Evolutionary conservation across 2,329 filamentous ascomycete genomes (phyloP).

Genomic region (Ceratocystis papillata): DNA sequence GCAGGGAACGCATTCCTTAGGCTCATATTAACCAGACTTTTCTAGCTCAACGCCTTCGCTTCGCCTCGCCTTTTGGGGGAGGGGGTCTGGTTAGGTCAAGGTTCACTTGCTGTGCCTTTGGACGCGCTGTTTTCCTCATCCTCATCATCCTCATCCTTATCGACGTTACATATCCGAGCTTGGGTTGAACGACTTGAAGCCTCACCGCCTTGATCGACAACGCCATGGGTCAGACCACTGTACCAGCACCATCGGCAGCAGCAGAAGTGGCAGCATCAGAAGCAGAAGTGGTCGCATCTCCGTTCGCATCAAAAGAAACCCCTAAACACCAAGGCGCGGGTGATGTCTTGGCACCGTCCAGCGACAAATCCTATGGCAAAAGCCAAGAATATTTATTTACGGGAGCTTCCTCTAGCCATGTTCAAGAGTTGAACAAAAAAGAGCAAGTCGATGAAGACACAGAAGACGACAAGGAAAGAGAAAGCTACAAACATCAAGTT

Average conservation of each 20-base stretch:
- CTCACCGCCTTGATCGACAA: conserved; percentile 12
- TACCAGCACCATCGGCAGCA: background rate
- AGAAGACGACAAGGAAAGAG: background rate
- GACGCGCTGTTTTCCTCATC: background rate
- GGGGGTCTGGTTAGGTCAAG: too few relatives aligned
- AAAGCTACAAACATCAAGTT: background rate
- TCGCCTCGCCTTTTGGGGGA: conserved; percentile 1
- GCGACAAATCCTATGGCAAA: background rate
- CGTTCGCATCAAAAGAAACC: background rate
- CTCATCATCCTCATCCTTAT: background rate
- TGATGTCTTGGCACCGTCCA: background rate
- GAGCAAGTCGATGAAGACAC: background rate
- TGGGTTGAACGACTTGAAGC: background rate
- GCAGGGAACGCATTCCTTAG: background rate
- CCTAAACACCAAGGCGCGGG: conserved; percentile 3
- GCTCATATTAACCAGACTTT: background rate
- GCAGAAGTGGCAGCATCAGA: conserved; percentile 2
- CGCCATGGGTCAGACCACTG: conserved; percentile 14
- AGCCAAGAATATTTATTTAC: background rate
- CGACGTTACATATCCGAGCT: conserved; percentile 8
- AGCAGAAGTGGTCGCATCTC: conserved; percentile 9
- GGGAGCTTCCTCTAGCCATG: background rate
- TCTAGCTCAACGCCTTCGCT: background rate
- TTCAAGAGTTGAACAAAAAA: background rate
- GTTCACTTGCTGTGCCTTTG: background rate